Percentiles rank a stretch among this genome's conserved stretches.
phyloP scores from a whole-genome alignment of 495 filamentous ascomycete genomes.

The Penicillium dipodomyicola region DNA sequence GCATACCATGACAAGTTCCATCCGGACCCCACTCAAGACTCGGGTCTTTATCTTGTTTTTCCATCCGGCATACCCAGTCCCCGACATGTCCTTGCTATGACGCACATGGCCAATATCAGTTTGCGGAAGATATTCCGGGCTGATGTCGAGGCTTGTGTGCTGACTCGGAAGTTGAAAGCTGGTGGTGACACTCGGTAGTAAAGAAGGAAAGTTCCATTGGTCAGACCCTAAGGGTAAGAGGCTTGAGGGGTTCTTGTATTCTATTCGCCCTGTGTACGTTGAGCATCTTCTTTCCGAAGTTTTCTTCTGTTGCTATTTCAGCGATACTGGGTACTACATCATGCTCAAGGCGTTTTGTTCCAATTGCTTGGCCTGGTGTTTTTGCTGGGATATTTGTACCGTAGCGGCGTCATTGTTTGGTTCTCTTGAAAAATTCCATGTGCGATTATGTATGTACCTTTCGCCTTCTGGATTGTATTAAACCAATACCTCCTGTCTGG shows the following conservation, averaged over 20 bases:
- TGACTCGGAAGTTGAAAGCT: conserved; percentile 3
- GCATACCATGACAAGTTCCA: conserved; percentile 45
- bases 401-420: background rate
- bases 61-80: conserved; percentile 32
- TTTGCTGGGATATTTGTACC: background rate
- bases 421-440: background rate
- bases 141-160: conserved; percentile 16
- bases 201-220: background rate
- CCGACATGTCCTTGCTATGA: conserved; percentile 35
- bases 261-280: background rate
- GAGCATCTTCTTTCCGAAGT: background rate
- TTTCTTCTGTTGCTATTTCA: conserved; percentile 10
- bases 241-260: background rate
- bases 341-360: conserved; percentile 23
- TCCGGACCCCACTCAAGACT: conserved; percentile 35
- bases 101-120: conserved; percentile 43
- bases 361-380: background rate
- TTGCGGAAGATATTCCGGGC: conserved; percentile 28
- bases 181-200: background rate
- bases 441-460: background rate
- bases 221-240: background rate
- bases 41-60: conserved; percentile 37
- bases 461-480: background rate
- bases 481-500: background rate
- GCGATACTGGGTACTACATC: conserved; percentile 13